These are phyloP conservation scores for Uromyces viciae-fabae DNA, from an alignment of 1,284 basidiomycete genomes.

Conservation along the genomic window DNA sequence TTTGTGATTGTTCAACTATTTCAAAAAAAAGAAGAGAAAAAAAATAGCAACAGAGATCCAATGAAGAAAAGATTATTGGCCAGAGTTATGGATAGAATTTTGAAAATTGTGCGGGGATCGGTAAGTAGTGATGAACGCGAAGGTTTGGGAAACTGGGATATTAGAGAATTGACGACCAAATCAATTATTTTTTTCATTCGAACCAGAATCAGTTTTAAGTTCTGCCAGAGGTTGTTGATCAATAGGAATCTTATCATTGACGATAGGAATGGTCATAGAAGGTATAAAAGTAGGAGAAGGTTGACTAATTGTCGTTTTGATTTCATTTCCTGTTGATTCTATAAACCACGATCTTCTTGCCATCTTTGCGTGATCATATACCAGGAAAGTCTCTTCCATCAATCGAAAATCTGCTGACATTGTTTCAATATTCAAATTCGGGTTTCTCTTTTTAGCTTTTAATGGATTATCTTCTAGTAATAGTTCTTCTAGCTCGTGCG, in stretches of 20 bases:
- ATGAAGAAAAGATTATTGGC: too few relatives aligned
- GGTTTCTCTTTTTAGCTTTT: conserved; percentile 87
- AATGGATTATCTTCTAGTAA: conserved; percentile 93
- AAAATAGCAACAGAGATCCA: too few relatives aligned
- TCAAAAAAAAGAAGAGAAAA: too few relatives aligned
- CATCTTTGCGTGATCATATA: conserved; percentile 68
- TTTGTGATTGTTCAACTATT: too few relatives aligned
- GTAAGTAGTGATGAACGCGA: too few relatives aligned
- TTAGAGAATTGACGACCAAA: too few relatives aligned
- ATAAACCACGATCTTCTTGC: conserved; percentile 72
- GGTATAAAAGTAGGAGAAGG: conserved; percentile 2
- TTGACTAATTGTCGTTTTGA: not conserved
- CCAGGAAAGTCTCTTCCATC: conserved; percentile 90
- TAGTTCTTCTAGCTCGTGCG: conserved; percentile 93
- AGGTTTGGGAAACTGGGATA: too few relatives aligned
- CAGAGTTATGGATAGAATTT: too few relatives aligned
- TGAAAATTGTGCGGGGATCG: too few relatives aligned
- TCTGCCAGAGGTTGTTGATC: conserved; percentile 24
- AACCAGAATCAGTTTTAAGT: conserved; percentile 17
- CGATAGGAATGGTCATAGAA: conserved; percentile 9
- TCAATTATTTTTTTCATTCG: too few relatives aligned
- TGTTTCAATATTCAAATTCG: conserved; percentile 76
- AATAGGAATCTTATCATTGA: not conserved
- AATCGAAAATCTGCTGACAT: conserved; percentile 85
- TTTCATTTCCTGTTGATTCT: conserved; percentile 55